phyloP scores from a whole-genome alignment of 2,329 filamentous ascomycete species.

The Epichloe aotearoae region DNA sequence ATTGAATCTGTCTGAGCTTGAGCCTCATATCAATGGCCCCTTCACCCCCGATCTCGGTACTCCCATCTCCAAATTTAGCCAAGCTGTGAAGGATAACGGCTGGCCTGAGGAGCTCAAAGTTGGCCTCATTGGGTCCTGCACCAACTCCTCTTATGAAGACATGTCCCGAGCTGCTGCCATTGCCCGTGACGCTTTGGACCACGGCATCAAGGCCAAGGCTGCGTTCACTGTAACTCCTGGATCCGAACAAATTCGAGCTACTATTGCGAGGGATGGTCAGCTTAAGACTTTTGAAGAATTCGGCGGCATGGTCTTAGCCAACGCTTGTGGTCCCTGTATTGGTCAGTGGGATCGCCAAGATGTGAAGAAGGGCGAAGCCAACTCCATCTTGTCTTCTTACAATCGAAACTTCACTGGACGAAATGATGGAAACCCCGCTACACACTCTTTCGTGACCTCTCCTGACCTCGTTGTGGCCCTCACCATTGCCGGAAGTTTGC shows the following conservation, averaged over 20 bases:
- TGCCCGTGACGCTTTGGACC: slow-evolving; percentile 76
- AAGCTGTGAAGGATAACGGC: slow-evolving; percentile 83
- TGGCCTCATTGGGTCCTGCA: slow-evolving; percentile 95
- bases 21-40: slow-evolving; percentile 97
- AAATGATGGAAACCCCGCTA: slow-evolving; percentile 91
- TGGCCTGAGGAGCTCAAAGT: slow-evolving; percentile 97
- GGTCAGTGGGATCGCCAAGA: slow-evolving; percentile 92
- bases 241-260: slow-evolving; percentile 92
- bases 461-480: slow-evolving; percentile 82
- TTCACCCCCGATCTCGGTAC: slow-evolving; percentile 98
- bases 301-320: slow-evolving; percentile 85
- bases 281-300: slow-evolving; percentile 93
- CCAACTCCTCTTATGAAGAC: slow-evolving; percentile 76
- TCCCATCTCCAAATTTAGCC: slow-evolving; percentile 93
- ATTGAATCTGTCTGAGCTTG: slow-evolving; percentile 87
- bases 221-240: slow-evolving; percentile 92
- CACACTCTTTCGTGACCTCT: slow-evolving; percentile 85
- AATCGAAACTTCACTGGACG: slow-evolving; percentile 99
- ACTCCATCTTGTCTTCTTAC: slow-evolving; percentile 97
- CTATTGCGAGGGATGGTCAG: slow-evolving; percentile 81
- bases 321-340: slow-evolving; percentile 87
- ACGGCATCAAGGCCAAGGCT: slow-evolving; percentile 87
- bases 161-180: slow-evolving; percentile 92
- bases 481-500: slow-evolving; percentile 68
- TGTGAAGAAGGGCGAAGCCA: slow-evolving; percentile 87